Evolutionary conservation across 2,329 filamentous ascomycete species (phyloP).

Genomic region (Hirsutella minnesotensis): DNA sequence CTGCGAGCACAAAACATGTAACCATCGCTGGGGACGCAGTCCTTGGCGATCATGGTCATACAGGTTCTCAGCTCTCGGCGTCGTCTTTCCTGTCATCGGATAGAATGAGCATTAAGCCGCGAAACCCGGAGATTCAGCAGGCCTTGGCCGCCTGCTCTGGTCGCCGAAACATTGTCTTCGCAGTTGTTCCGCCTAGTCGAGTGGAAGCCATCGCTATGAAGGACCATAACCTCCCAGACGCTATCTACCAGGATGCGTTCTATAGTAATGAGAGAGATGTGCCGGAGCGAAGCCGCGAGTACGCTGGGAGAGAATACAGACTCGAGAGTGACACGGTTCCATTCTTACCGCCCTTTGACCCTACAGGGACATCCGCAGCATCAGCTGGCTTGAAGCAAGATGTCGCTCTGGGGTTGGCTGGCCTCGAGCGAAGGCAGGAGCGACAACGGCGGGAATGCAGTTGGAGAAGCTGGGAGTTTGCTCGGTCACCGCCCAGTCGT

Average conservation of each 20-base stretch:
- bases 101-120: neutral
- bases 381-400: slow-evolving; percentile 41
- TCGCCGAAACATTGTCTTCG: slow-evolving; percentile 11
- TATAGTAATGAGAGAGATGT: slow-evolving; percentile 81
- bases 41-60: neutral
- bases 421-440: slow-evolving; percentile 37
- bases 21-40: slow-evolving; percentile 6
- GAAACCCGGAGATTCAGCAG: neutral
- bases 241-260: slow-evolving; percentile 75
- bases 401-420: slow-evolving; percentile 33
- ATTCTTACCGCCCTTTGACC: slow-evolving; percentile 70
- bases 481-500: slow-evolving; percentile 55
- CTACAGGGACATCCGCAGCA: slow-evolving; percentile 40
- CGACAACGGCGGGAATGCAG: slow-evolving; percentile 40
- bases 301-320: slow-evolving; percentile 77
- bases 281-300: slow-evolving; percentile 64
- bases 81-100: neutral
- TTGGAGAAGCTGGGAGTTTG: slow-evolving; percentile 61
- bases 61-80: neutral
- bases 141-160: slow-evolving; percentile 1
- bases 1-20: slow-evolving; percentile 11
- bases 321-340: slow-evolving; percentile 64
- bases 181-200: slow-evolving; percentile 14
- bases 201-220: slow-evolving; percentile 11
- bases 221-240: slow-evolving; percentile 37